Evolutionary conservation across 306 rosid genomes (phyloP).

Genomic region (Cicer chorassanicum): DNA sequence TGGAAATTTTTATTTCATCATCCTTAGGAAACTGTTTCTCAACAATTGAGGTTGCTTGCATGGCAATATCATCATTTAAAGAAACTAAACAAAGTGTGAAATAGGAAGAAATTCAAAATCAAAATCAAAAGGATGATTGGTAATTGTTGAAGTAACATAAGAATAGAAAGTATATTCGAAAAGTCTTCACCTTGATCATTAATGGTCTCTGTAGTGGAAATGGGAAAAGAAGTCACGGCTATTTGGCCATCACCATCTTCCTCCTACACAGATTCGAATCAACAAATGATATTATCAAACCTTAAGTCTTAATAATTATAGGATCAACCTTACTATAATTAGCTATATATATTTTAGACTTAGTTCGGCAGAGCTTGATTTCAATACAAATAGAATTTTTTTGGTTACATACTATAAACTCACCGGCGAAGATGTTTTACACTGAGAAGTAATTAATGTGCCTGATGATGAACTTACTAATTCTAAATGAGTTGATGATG

Average conservation of each 20-base stretch:
- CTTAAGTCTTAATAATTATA: neutral
- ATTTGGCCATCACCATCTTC: slow-evolving; percentile 6
- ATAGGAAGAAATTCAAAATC: neutral
- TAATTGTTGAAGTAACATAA: neutral
- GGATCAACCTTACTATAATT: neutral
- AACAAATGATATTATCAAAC: neutral
- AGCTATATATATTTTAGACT: too few species aligned
- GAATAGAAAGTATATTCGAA: neutral
- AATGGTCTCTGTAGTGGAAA: neutral
- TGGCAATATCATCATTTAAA: neutral
- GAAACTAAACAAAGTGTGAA: neutral
- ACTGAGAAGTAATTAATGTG: neutral
- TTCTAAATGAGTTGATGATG: slow-evolving; percentile 4
- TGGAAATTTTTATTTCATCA: neutral
- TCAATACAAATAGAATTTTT: neutral
- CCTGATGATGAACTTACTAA: neutral
- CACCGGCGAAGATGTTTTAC: slow-evolving; percentile 3
- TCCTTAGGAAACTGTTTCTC: neutral
- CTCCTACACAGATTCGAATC: slow-evolving; percentile 20
- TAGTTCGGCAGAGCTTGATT: neutral
- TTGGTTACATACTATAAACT: neutral
- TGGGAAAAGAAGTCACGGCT: neutral
- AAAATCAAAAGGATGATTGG: neutral
- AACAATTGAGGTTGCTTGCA: neutral
- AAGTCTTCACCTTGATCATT: neutral